Evolutionary conservation across 768 basidiomycete species (phyloP), one percentile per base, ranked within the genome.

Genomic region (Chalciporus sphaerocephalus): DNA sequence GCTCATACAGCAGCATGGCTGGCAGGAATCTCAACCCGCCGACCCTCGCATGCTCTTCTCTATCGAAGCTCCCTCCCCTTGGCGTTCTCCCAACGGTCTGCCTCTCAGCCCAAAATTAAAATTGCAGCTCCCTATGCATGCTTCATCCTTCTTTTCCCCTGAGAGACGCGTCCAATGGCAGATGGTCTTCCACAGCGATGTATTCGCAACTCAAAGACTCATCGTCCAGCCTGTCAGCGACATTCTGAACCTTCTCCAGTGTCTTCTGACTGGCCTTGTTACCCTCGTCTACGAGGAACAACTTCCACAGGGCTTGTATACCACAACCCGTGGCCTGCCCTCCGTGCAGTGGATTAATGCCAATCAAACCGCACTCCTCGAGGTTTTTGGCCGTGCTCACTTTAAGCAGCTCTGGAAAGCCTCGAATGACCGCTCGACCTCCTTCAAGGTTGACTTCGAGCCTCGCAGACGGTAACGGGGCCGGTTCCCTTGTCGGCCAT

Each of bases 141-240:
- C 88, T 30, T 83, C 82, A 32, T 87, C 88, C 20, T 91, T 92
- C 68, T 92, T 91, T 70, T 85, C 83, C 39, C 87, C 87, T 10
- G 86, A 91, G 62, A 72, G 88, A 54, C 80, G 86, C 48, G 78
- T 90, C 37, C 87, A 90, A 61, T 92, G 89, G 88, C 80, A 90
- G 63, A 89, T 90, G 87, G 86, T 89, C 56, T 92, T 92, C 61
- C 87, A 85, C 61, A 80, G 78, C 57, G 83, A 85, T 65, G 79
- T 81, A 40, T 86, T 85, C 66, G 82, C 83, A 57, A 81, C 79
- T 22, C 75, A 83, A 45, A 74, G 83, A 25, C 81, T 83, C 63
- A 77, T 81, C 53, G 78, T 80, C 44, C 75, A 78, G 23, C 84
- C 84, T 38, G 76, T 86, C 62, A 79, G 75, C 65, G 83, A 85